A percentile compares a stretch with the other conserved stretches of the same genome.
phyloP scores from a whole-genome alignment of 371 early-diverging fungal species.

The Mortierella sp. region DNA sequence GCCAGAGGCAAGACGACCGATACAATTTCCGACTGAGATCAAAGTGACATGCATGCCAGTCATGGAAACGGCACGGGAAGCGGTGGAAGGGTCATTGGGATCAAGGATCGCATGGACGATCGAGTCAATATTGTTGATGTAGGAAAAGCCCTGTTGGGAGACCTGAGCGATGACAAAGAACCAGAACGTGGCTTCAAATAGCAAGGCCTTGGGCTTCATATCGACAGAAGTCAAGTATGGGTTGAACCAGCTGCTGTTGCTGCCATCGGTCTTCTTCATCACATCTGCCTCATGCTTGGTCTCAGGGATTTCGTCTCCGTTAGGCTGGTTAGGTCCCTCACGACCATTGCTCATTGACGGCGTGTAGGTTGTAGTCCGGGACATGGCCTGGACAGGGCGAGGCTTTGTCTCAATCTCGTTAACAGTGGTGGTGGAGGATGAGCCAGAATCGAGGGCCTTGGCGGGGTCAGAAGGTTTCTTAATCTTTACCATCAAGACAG shows the following conservation, averaged over 20 bases:
- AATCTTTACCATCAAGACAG: conserved; percentile 50
- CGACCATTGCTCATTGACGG: conserved; percentile 40
- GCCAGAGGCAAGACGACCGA: conserved; percentile 49
- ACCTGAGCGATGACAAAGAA: conserved; percentile 53
- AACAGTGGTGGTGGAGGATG: conserved; percentile 26
- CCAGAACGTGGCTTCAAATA: conserved; percentile 47
- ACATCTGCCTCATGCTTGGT: not conserved
- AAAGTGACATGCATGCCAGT: conserved; percentile 47
- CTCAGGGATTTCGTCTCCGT: conserved; percentile 34
- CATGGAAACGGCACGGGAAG: conserved; percentile 28
- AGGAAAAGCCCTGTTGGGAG: conserved; percentile 49
- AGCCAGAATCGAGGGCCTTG: conserved; percentile 29
- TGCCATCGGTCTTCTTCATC: conserved; percentile 12
- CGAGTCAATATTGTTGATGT: conserved; percentile 53
- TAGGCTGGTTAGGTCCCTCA: conserved; percentile 36
- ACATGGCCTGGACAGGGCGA: conserved; percentile 17
- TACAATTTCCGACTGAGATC: conserved; percentile 49
- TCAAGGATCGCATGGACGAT: conserved; percentile 46
- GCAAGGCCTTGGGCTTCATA: conserved; percentile 41
- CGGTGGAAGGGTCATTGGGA: conserved; percentile 35
- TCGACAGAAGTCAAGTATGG: conserved; percentile 46
- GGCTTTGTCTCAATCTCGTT: not conserved
- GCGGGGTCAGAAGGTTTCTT: conserved; percentile 8
- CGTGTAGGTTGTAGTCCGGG: conserved; percentile 44
- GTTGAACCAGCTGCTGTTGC: conserved; percentile 28